Base-by-base conservation (phyloP, 1,284 basidiomycete species). In the Microbotryomycetes sp. region DNA sequence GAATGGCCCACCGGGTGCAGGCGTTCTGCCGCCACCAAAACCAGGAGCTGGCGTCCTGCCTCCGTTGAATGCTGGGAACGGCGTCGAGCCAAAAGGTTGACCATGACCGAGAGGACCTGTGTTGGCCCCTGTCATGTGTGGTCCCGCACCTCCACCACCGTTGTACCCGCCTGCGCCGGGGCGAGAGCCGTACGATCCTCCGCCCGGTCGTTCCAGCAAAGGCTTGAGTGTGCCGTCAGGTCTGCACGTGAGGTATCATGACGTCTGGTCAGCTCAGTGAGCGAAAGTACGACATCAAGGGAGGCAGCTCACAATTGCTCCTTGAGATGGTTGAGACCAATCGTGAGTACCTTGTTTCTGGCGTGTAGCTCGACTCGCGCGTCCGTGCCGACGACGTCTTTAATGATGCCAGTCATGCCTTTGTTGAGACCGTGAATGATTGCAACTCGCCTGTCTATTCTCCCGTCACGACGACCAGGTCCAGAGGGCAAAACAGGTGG, bases 341-440 rank as follows among this genome's bases (percentile, higher is more conserved):
- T 85, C 9, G 87, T 87, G 66, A 97, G 85, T 26, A 92, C 82
- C 77, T 92, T 94, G 76, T 92, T 92, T 56, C 87, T 86, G 1
- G 92, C 90, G 66, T 88, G 84, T 25, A 99, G 79, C 77, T 98
- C 96, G 15, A 99, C 92, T 56, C 96, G 84, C 1, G 88, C 90
- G 66, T 86, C 80, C 51, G 82, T 81, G 15, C 92, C 94, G 60
- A 92, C 94, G 15, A 92, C 90, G 73, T 97, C 96, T 76, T 94
- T 97, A 80, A 98, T 89, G 14, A 86, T 85, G 6, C 96, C 96
- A 54, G 87, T 81, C 70, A 93, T 87, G 9, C 92, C 91, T 77
- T 99, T 98, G 75, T 88, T 85, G 0, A 89, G 83, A 2, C 96
- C 94, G 73, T 89, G 88, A 64, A 90, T 81, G 25, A 97, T 85